Conservation (phyloP, 169 alveolate genomes). For the Cardiosporidium cionae region DNA sequence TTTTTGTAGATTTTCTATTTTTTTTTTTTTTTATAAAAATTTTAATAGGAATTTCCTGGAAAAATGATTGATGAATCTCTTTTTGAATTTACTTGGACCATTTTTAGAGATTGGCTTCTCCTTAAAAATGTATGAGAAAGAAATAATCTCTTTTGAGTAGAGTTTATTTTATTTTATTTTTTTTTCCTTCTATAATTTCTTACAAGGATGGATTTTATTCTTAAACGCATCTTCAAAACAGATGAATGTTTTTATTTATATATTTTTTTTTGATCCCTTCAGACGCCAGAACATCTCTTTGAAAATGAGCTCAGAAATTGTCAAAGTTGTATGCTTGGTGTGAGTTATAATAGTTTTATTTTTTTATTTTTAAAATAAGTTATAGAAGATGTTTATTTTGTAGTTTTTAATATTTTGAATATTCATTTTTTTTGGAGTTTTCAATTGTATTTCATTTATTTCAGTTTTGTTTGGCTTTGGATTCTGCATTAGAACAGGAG, state of each 20-base stretch:
- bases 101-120: not conserved
- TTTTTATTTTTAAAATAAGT: too few species aligned
- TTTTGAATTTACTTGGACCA: not conserved
- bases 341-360: too few species aligned
- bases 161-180: not conserved
- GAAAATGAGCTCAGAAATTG: not conserved
- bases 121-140: not conserved
- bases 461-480: too few species aligned
- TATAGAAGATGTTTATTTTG: too few species aligned
- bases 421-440: too few species aligned
- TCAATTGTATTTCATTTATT: too few species aligned
- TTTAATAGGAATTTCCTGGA: not conserved
- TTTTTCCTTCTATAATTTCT: not conserved
- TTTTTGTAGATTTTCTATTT: too few species aligned
- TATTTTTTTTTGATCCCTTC: too few species aligned
- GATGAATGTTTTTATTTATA: too few species aligned
- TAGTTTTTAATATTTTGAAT: too few species aligned
- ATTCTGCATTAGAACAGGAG: too few species aligned
- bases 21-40: too few species aligned
- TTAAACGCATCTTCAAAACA: not conserved
- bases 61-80: not conserved
- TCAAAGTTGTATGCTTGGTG: not conserved
- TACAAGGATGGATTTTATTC: not conserved
- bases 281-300: not conserved
- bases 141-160: not conserved